These are phyloP conservation scores for Porcisia deanei DNA, from an alignment of 208 protist genomes.

Conservation along the genomic window DNA sequence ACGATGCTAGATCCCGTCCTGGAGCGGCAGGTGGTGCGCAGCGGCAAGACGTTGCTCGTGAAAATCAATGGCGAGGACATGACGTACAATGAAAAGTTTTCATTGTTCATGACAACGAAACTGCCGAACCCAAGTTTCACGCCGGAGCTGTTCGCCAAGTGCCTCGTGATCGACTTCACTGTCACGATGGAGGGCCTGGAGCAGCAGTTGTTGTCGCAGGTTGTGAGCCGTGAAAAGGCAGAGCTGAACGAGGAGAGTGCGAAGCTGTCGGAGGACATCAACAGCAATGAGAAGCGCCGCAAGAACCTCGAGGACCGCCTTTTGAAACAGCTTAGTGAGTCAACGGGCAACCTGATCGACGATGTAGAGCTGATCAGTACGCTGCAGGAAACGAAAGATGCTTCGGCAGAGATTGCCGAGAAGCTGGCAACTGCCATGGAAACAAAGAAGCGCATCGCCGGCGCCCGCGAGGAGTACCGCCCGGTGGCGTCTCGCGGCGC, in stretches of 20 bases:
- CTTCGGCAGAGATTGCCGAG: conserved; percentile 96
- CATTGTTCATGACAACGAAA: conserved; percentile 98
- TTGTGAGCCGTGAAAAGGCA: conserved; percentile 97
- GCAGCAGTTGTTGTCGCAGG: conserved; percentile 96
- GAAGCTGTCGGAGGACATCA: conserved; percentile 96
- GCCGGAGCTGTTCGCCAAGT: conserved; percentile 98
- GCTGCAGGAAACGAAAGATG: conserved; percentile 97
- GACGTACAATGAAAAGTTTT: conserved; percentile 94
- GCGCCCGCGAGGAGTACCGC: conserved; percentile 97
- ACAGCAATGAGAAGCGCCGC: conserved; percentile 95
- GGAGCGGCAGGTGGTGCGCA: conserved; percentile 94
- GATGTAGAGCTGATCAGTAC: conserved; percentile 96
- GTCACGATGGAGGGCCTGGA: conserved; percentile 98
- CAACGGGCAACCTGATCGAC: conserved; percentile 93
- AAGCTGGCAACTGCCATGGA: conserved; percentile 95
- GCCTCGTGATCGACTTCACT: conserved; percentile 99
- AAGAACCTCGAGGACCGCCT: conserved; percentile 95
- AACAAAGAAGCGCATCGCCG: conserved; percentile 96
- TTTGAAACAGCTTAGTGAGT: conserved; percentile 95
- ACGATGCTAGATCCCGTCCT: conserved; percentile 98
- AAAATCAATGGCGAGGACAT: conserved; percentile 93
- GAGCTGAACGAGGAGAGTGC: conserved; percentile 97
- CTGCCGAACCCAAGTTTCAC: conserved; percentile 98
- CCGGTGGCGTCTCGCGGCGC: conserved; percentile 96
- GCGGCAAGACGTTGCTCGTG: conserved; percentile 87